Evolutionary conservation across 140 eudicot species (phyloP).

Genomic region (Oenanthe javanica): DNA sequence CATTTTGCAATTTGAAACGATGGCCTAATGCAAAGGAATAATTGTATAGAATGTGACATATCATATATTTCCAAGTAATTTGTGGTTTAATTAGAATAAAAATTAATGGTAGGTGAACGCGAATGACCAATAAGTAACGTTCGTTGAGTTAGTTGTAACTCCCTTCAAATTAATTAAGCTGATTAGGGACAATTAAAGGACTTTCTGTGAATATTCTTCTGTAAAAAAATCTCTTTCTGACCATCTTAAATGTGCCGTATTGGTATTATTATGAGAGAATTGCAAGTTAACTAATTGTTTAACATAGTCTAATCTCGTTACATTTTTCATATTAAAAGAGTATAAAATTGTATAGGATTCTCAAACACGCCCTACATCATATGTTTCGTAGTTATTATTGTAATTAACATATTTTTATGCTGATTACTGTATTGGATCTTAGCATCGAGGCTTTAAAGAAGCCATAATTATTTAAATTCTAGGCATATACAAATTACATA

Average conservation of each 20-base stretch:
- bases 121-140: neutral
- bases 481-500: too few species aligned
- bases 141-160: neutral
- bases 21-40: neutral
- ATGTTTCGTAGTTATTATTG: too few species aligned
- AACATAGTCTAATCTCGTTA: too few species aligned
- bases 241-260: neutral
- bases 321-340: too few species aligned
- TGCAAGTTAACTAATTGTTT: too few species aligned
- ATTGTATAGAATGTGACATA: neutral
- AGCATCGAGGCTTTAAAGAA: too few species aligned
- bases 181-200: neutral
- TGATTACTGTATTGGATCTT: too few species aligned
- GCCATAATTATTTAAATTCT: too few species aligned
- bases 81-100: neutral
- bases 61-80: neutral
- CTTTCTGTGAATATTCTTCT: neutral
- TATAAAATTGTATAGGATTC: neutral
- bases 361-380: neutral
- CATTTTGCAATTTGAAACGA: neutral
- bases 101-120: neutral
- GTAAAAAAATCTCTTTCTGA: neutral
- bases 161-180: neutral
- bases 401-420: too few species aligned
- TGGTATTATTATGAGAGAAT: too few species aligned